These are phyloP conservation scores for Xylaria sp. DNA, from an alignment of 2,329 filamentous ascomycete genomes.

Conservation along the genomic window DNA sequence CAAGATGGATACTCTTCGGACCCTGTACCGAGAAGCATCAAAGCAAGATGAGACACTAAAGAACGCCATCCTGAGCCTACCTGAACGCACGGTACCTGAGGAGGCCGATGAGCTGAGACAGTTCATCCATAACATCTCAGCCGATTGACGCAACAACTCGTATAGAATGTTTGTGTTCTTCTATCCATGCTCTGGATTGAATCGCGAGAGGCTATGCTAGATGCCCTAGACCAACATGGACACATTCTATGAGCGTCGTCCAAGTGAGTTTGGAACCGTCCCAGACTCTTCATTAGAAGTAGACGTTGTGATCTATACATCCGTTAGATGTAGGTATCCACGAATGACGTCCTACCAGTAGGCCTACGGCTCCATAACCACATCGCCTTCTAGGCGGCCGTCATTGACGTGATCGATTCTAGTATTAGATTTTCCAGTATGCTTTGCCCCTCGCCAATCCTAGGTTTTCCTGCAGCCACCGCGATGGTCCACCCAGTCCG, in stretches of 20 bases:
- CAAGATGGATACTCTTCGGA: constrained; percentile 52
- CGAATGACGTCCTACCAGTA: neutral
- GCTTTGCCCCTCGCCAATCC: too few species aligned
- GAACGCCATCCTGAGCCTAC: constrained; percentile 54
- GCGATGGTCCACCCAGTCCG: neutral
- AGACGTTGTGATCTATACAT: neutral
- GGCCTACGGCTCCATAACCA: constrained; percentile 1
- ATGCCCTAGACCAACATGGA: neutral
- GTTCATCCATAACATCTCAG: constrained; percentile 57
- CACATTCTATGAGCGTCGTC: constrained; percentile 3
- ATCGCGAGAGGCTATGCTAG: constrained; percentile 8
- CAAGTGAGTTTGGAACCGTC: neutral
- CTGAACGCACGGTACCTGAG: constrained; percentile 61
- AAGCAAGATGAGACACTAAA: constrained; percentile 53
- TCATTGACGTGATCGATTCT: constrained; percentile 17
- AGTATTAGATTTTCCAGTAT: neutral
- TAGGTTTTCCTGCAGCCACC: neutral
- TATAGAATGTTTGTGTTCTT: neutral
- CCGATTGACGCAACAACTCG: constrained; percentile 40
- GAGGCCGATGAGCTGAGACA: constrained; percentile 59
- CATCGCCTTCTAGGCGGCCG: constrained; percentile 4
- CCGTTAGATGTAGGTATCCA: constrained; percentile 13
- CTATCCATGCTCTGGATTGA: neutral
- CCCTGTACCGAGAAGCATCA: constrained; percentile 55
- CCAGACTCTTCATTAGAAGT: neutral